phyloP scores from a whole-genome alignment of 1,284 basidiomycete genomes.

The Ceratobasidium sp. region DNA sequence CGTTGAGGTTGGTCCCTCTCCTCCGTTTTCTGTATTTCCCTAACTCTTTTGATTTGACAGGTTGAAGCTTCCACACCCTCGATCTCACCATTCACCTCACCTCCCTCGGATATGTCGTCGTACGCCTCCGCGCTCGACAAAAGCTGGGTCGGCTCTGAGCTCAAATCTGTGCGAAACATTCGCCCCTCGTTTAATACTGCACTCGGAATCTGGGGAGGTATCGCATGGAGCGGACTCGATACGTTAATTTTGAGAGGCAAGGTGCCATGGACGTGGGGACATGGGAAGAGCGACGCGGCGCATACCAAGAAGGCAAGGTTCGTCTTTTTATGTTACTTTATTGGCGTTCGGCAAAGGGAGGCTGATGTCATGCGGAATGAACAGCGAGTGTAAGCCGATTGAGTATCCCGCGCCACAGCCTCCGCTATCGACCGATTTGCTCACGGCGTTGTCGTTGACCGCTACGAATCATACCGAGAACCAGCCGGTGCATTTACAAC shows the following conservation, averaged over 20 bases:
- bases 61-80: constrained; percentile 32
- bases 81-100: constrained; percentile 16
- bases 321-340: constrained; percentile 43
- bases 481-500: constrained; percentile 90
- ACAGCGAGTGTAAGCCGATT: constrained; percentile 82
- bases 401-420: constrained; percentile 92
- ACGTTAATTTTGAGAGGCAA: constrained; percentile 88
- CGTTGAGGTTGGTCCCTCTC: constrained; percentile 20
- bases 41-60: background rate
- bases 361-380: background rate
- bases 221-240: constrained; percentile 93
- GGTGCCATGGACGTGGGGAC: constrained; percentile 93
- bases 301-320: constrained; percentile 77
- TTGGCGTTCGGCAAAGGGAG: too few relatives aligned
- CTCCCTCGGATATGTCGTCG: constrained; percentile 73
- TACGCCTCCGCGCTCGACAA: constrained; percentile 83
- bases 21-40: background rate
- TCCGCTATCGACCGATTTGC: constrained; percentile 93
- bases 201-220: constrained; percentile 90
- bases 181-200: constrained; percentile 91
- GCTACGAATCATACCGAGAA: constrained; percentile 98
- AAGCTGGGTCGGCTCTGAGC: constrained; percentile 91
- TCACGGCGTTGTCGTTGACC: constrained; percentile 92
- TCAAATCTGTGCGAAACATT: constrained; percentile 93
- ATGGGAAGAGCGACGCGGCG: constrained; percentile 75